Conservation (phyloP, 352 stramenopile genomes). For the Globisporangium middletonii region DNA sequence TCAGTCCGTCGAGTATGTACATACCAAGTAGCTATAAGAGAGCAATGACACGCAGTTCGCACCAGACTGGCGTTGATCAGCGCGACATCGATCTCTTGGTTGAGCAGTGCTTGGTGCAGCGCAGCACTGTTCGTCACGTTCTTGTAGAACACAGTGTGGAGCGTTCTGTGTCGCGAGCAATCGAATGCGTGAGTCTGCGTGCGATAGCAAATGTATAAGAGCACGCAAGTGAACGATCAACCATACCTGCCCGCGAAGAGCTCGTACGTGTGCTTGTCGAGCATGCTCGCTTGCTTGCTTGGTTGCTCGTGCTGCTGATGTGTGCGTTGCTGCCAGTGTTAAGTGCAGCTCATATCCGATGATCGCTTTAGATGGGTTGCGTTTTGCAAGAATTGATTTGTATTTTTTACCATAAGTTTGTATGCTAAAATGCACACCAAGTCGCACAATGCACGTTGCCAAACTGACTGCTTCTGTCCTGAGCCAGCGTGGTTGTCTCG, state of each 20-base stretch:
- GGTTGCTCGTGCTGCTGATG: neutral
- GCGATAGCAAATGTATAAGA: neutral
- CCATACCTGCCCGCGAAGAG: constrained; percentile 58
- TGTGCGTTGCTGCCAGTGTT: neutral
- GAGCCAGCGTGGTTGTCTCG: too few relatives aligned
- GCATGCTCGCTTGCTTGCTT: neutral
- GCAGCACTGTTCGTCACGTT: constrained; percentile 62
- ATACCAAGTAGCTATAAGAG: neutral
- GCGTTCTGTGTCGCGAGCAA: constrained; percentile 26
- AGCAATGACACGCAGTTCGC: neutral
- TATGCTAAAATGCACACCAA: too few relatives aligned
- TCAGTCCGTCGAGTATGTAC: neutral
- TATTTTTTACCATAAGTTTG: too few relatives aligned
- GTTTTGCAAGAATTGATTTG: too few relatives aligned
- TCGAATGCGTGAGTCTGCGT: neutral
- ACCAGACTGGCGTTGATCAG: constrained; percentile 74
- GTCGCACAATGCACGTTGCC: too few relatives aligned
- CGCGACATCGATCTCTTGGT: constrained; percentile 63
- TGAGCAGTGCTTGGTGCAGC: constrained; percentile 49
- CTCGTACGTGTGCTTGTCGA: constrained; percentile 59
- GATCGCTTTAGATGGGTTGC: too few relatives aligned
- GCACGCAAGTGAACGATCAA: neutral
- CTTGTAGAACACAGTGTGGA: constrained; percentile 68
- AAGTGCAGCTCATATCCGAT: neutral
- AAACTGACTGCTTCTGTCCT: too few relatives aligned